These are phyloP conservation scores for Aspergillus thermomutatus DNA, from an alignment of 2,329 filamentous ascomycete genomes.

Conservation along the genomic window DNA sequence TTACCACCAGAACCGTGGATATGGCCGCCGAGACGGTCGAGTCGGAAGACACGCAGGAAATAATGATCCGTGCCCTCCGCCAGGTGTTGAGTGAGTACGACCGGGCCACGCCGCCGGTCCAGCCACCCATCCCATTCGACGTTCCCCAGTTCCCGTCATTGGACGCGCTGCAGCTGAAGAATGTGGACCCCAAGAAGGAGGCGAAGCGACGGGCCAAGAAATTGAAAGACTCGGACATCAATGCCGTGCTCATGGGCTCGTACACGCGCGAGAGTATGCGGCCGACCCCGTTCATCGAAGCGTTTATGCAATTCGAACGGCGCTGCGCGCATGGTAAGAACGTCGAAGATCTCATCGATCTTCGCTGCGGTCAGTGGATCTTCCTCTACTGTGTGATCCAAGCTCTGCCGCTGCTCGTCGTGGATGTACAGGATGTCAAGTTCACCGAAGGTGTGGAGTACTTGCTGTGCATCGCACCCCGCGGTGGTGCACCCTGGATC, in stretches of 20 bases:
- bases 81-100: constrained; percentile 85
- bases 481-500: constrained; percentile 49
- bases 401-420: constrained; percentile 46
- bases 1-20: constrained; percentile 77
- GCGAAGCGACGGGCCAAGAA: constrained; percentile 66
- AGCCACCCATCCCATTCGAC: constrained; percentile 89
- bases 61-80: constrained; percentile 67
- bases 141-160: constrained; percentile 73
- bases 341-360: constrained; percentile 44
- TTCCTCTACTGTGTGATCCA: constrained; percentile 51
- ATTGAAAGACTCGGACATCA: constrained; percentile 74
- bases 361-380: constrained; percentile 51
- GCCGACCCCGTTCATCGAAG: constrained; percentile 46
- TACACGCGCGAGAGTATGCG: constrained; percentile 72
- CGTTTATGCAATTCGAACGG: constrained; percentile 48
- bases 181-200: constrained; percentile 69
- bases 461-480: constrained; percentile 49
- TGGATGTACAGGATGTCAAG: constrained; percentile 47
- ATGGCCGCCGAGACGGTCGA: constrained; percentile 55
- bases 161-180: constrained; percentile 60
- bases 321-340: constrained; percentile 42
- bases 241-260: constrained; percentile 71
- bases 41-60: constrained; percentile 50
- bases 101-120: constrained; percentile 79
- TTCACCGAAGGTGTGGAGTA: constrained; percentile 48